Conservation (phyloP, 257 asterid genomes). For the Ligustrum vulgare region DNA sequence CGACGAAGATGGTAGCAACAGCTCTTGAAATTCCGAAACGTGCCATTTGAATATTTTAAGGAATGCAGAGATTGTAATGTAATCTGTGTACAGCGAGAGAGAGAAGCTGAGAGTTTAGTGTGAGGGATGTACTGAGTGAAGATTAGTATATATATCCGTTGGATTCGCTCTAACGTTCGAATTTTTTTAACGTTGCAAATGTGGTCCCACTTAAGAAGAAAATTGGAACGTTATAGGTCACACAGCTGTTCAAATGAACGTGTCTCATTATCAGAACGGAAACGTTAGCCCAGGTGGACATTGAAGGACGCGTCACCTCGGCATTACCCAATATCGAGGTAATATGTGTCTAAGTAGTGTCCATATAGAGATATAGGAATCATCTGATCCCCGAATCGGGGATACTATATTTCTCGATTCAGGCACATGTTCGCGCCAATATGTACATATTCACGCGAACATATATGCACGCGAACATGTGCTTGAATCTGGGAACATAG, state of each 20-base stretch:
- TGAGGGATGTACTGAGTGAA: not conserved
- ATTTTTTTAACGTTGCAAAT: conserved; percentile 20
- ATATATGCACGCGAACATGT: too few species aligned
- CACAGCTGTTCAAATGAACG: not conserved
- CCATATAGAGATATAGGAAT: too few species aligned
- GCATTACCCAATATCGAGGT: too few species aligned
- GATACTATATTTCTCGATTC: too few species aligned
- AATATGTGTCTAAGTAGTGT: too few species aligned
- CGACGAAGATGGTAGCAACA: conserved; percentile 5
- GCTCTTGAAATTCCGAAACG: conserved; percentile 12
- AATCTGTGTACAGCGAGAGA: not conserved
- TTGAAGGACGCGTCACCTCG: too few species aligned
- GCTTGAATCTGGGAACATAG: too few species aligned
- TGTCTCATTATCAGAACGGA: too few species aligned
- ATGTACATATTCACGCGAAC: too few species aligned
- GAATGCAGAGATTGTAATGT: not conserved
- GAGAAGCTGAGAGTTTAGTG: not conserved
- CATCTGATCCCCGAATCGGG: too few species aligned
- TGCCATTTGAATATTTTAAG: not conserved
- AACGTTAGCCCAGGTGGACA: too few species aligned
- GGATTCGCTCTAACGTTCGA: conserved; percentile 13
- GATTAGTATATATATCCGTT: conserved; percentile 12
- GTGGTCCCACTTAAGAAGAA: conserved; percentile 8
- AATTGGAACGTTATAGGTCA: not conserved
- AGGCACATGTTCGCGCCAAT: too few species aligned